phyloP scores from a whole-genome alignment of 768 basidiomycete species.

The Suillus bovinus region DNA sequence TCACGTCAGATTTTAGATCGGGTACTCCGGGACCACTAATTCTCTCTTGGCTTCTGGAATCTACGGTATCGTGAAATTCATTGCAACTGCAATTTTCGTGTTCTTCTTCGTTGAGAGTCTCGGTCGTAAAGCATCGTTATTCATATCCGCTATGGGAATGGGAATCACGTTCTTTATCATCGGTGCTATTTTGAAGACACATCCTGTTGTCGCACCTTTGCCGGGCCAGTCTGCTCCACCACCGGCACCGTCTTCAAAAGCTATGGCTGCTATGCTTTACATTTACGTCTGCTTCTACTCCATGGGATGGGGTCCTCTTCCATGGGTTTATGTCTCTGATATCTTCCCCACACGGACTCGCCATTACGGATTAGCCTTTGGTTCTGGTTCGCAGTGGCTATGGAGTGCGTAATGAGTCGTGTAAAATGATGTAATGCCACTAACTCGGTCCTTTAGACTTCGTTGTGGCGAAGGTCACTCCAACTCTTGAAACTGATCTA shows the following conservation, averaged over 20 bases:
- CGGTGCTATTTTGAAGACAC: slow-evolving; percentile 79
- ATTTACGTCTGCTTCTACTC: slow-evolving; percentile 88
- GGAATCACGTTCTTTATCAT: slow-evolving; percentile 79
- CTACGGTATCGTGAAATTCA: slow-evolving; percentile 67
- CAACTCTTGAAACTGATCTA: slow-evolving; percentile 56
- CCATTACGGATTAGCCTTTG: slow-evolving; percentile 76
- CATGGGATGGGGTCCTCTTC: slow-evolving; percentile 82
- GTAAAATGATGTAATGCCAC: background rate
- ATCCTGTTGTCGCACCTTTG: slow-evolving; percentile 49
- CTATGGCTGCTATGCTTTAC: slow-evolving; percentile 86
- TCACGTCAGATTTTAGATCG: slow-evolving; percentile 46
- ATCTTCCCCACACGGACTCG: slow-evolving; percentile 87
- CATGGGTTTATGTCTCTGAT: slow-evolving; percentile 72
- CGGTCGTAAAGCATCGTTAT: slow-evolving; percentile 68
- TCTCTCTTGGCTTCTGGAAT: slow-evolving; percentile 73
- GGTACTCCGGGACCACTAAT: slow-evolving; percentile 57
- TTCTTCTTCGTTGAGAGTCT: slow-evolving; percentile 66
- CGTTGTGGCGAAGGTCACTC: slow-evolving; percentile 71
- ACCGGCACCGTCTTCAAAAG: slow-evolving; percentile 58
- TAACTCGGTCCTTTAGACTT: slow-evolving; percentile 48
- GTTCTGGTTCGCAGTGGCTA: slow-evolving; percentile 80
- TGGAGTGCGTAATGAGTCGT: slow-evolving; percentile 54
- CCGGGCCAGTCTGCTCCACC: slow-evolving; percentile 38
- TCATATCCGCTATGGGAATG: slow-evolving; percentile 80
- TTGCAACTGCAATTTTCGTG: slow-evolving; percentile 66